Evolutionary conservation across 352 stramenopile species (phyloP), one percentile per base, ranked within the genome.

Genomic region (Aphanomyces cochlioides): DNA sequence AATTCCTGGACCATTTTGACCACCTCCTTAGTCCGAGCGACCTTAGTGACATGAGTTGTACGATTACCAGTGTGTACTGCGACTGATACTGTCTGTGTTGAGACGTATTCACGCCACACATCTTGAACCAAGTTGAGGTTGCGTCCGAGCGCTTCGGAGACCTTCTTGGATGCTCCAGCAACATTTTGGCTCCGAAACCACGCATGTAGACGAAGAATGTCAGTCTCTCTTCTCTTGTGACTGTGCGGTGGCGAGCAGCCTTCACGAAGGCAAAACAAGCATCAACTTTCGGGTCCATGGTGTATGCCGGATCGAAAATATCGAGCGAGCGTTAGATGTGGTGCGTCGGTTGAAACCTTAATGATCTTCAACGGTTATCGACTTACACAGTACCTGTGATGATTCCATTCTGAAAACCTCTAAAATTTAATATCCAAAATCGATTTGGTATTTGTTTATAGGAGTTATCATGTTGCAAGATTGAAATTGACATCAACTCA

Each of bases 351-450:
- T 28, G 28, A 28, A 28, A n/a, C 13, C n/a, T 28, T 28, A 28
- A 28, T 28, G 28, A n/a, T 19, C 45, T 53, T 53, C 13, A 53
- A 15, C 13, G 45, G 45, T n/a, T n/a, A 53, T 53, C 13, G 45
- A 53, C 13, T 53, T 53, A 19, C 45, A 53, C 45, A 19, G 45
- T 53, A 53, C 45, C 45, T 53, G 28, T 19, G 45, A 53, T n/a
- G 45, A n/a, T n/a, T 15, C 45, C n/a, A 53, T n/a, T n/a, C n/a
- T n/a, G 13, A 53, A 2, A 53, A n/a, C 45, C 45, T 53, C 45
- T 53, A 53, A n/a, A 53, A 53, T 53, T 19, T 53, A n/a, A 53
- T 19, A 53, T n/a, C n/a, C n/a, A 53, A 53, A 53, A 53, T 53
- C n/a, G n/a, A n/a, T n/a, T n/a, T n/a, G n/a, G n/a, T n/a, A n/a